Conservation (phyloP, 2,329 filamentous ascomycete species). For the Pestalotiopsis sp. region DNA sequence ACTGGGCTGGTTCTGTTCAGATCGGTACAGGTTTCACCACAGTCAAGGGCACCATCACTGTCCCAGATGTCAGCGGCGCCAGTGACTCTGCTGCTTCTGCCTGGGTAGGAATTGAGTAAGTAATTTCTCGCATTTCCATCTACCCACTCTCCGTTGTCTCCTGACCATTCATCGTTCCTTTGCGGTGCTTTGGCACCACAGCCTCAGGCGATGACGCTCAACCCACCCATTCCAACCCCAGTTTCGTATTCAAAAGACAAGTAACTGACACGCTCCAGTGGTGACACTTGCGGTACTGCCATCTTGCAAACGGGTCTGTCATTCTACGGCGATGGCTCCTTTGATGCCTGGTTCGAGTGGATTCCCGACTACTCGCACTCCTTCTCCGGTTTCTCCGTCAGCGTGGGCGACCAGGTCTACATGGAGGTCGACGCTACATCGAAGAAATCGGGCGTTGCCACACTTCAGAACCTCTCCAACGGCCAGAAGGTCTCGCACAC, state of each 20-base stretch:
- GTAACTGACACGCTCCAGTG: slow-evolving; percentile 37
- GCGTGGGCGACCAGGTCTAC: slow-evolving; percentile 27
- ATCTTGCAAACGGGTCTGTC: slow-evolving; percentile 62
- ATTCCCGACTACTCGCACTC: slow-evolving; percentile 58
- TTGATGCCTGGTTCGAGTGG: slow-evolving; percentile 60
- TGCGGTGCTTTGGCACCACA: no score
- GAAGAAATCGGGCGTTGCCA: slow-evolving; percentile 45
- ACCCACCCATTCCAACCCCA: no score
- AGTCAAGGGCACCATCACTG: slow-evolving; percentile 56
- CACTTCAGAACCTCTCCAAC: slow-evolving; percentile 53
- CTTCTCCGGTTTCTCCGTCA: slow-evolving; percentile 47
- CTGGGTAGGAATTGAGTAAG: slow-evolving; percentile 51
- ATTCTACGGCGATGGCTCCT: slow-evolving; percentile 48
- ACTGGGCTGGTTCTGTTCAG: slow-evolving; percentile 63
- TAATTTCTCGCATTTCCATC: no score
- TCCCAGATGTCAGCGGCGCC: slow-evolving; percentile 45
- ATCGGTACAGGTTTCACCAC: slow-evolving; percentile 51
- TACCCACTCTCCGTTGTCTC: no score
- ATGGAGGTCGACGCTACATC: slow-evolving; percentile 38
- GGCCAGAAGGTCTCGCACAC: slow-evolving; percentile 52
- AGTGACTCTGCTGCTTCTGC: slow-evolving; percentile 34
- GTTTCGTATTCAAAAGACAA: no score
- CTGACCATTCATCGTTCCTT: no score
- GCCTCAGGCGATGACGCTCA: no score
- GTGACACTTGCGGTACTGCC: slow-evolving; percentile 55